These are phyloP conservation scores for Penicillium bialowiezense DNA, from an alignment of 495 filamentous ascomycete genomes.

Conservation along the genomic window DNA sequence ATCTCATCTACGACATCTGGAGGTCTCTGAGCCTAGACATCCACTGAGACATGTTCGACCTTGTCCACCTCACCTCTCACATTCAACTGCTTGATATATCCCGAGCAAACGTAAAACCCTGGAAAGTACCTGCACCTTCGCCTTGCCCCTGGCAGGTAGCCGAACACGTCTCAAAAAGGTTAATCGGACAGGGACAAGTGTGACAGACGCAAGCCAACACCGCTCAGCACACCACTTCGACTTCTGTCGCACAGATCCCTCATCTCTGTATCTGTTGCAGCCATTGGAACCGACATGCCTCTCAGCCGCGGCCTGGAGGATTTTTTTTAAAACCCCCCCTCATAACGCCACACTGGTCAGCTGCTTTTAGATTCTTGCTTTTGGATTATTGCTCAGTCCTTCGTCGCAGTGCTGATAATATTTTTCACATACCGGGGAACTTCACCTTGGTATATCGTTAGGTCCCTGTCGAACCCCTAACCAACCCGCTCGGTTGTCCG, in stretches of 20 bases:
- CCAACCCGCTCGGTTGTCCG: too few relatives aligned
- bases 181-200: conserved; percentile 3
- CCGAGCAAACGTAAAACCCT: background rate
- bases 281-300: background rate
- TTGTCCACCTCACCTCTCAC: background rate
- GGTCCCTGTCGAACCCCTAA: too few relatives aligned
- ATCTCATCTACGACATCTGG: too few relatives aligned
- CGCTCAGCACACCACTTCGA: background rate
- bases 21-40: too few relatives aligned
- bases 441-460: too few relatives aligned
- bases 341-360: background rate
- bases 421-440: too few relatives aligned
- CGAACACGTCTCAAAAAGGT: conserved; percentile 4
- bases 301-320: background rate
- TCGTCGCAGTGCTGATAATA: too few relatives aligned
- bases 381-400: too few relatives aligned
- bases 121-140: background rate
- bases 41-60: background rate
- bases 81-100: background rate
- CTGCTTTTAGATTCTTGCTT: too few relatives aligned
- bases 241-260: background rate
- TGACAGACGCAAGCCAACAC: conserved; percentile 2
- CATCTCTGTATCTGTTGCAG: background rate
- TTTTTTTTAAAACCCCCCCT: background rate
- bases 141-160: conserved; percentile 5